Conservation (phyloP, 2,329 filamentous ascomycete species). For the Penicillium expansum region DNA sequence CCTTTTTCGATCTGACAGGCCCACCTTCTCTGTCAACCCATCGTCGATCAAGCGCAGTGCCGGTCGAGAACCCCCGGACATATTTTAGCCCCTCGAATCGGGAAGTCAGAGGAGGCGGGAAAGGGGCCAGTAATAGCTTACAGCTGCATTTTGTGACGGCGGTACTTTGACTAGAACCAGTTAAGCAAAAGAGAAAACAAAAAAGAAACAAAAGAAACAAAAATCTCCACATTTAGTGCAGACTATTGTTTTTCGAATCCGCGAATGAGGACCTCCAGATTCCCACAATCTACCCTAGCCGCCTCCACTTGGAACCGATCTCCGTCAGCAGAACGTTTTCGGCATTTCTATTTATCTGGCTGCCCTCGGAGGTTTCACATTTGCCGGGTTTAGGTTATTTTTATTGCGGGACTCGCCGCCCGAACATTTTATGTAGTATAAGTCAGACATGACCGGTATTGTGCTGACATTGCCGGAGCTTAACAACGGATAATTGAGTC, state of each 20-base stretch:
- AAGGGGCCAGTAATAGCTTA: not conserved
- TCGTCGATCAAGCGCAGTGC: slow-evolving; percentile 22
- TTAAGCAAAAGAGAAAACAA: too few species aligned
- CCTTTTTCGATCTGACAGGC: slow-evolving; percentile 9
- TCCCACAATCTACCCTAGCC: slow-evolving; percentile 11
- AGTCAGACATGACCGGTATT: too few species aligned
- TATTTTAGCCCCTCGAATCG: not conserved
- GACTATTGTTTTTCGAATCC: slow-evolving; percentile 2
- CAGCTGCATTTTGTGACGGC: not conserved
- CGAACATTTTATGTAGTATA: too few species aligned
- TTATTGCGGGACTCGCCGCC: too few species aligned
- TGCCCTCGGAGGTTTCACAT: slow-evolving; percentile 22
- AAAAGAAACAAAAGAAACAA: too few species aligned
- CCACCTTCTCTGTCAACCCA: slow-evolving; percentile 19
- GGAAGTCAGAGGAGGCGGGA: not conserved
- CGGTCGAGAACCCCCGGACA: not conserved
- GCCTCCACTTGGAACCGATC: slow-evolving; percentile 19
- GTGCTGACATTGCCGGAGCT: too few species aligned
- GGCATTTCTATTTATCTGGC: too few species aligned
- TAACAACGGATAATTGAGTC: too few species aligned
- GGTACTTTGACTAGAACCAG: not conserved
- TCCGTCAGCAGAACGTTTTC: too few species aligned
- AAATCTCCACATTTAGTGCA: not conserved
- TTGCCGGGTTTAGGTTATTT: slow-evolving; percentile 21
- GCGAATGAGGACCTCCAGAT: slow-evolving; percentile 3